A percentile compares a stretch with the other conserved stretches of the same genome.
These are phyloP conservation scores for Fistulifera solaris DNA, from an alignment of 108 stramenopile species.

Conservation along the genomic window DNA sequence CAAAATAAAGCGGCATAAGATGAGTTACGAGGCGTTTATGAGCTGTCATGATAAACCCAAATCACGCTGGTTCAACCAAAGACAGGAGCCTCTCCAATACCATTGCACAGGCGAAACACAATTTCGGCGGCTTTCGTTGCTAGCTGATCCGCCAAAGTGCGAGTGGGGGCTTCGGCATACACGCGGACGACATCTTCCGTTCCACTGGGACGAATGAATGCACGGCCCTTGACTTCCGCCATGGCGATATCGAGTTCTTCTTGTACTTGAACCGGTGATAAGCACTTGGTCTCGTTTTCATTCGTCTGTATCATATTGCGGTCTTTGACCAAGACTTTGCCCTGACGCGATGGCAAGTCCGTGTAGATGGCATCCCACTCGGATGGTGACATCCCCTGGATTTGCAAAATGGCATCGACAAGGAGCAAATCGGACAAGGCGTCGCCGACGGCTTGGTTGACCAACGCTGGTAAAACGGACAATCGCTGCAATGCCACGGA, in stretches of 20 bases:
- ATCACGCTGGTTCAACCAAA: background rate
- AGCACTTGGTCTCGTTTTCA: constrained; percentile 84
- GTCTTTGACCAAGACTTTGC: constrained; percentile 90
- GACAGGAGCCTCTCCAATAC: constrained; percentile 51
- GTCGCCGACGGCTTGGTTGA: constrained; percentile 97
- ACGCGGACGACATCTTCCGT: constrained; percentile 99
- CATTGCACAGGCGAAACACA: constrained; percentile 55
- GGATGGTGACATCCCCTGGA: constrained; percentile 50
- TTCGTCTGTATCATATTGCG: constrained; percentile 71
- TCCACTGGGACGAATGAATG: constrained; percentile 96
- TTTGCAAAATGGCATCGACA: constrained; percentile 76
- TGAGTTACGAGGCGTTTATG: too few relatives aligned
- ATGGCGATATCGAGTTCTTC: constrained; percentile 70
- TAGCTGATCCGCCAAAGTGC: constrained; percentile 54
- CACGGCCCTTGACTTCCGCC: constrained; percentile 35
- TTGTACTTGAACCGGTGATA: constrained; percentile 76
- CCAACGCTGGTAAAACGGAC: constrained; percentile 43
- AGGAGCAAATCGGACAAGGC: constrained; percentile 93
- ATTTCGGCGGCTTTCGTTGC: constrained; percentile 59
- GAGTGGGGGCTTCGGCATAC: constrained; percentile 90
- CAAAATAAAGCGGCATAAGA: too few relatives aligned
- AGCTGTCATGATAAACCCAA: too few relatives aligned
- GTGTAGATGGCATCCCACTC: constrained; percentile 80
- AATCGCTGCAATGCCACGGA: constrained; percentile 29
- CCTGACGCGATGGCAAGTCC: constrained; percentile 91